These are phyloP conservation scores for Ceratobasidium papillatum DNA, from an alignment of 1,284 basidiomycete genomes.

Conservation along the genomic window DNA sequence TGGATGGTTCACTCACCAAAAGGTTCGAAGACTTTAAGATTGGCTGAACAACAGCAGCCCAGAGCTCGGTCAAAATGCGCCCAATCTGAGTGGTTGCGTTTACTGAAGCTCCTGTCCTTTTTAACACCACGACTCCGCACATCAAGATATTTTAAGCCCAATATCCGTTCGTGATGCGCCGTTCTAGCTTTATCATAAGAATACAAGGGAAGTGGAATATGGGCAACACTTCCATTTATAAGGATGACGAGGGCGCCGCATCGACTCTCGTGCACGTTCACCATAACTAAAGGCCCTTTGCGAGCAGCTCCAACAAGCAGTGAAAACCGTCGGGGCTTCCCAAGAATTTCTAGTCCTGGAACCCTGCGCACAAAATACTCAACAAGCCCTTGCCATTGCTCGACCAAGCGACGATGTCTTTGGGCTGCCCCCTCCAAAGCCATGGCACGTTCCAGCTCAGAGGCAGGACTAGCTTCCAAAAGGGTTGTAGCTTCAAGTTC, in stretches of 20 bases:
- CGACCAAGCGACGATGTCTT: background rate
- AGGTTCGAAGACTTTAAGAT: background rate
- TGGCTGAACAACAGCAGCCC: background rate
- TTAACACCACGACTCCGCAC: background rate
- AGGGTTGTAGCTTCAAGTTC: background rate
- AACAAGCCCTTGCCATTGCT: background rate
- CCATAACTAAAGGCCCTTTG: background rate
- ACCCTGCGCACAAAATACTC: background rate
- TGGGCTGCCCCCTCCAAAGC: background rate
- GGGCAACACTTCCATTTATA: background rate
- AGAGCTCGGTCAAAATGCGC: slow-evolving; percentile 2
- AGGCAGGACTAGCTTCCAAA: background rate
- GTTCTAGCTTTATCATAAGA: background rate
- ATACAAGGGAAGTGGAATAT: background rate
- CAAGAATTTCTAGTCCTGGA: background rate
- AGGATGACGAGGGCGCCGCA: background rate
- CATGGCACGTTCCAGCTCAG: background rate
- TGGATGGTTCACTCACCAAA: background rate
- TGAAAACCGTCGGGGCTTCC: background rate
- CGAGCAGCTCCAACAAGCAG: background rate
- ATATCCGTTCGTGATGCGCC: background rate
- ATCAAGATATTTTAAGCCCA: background rate
- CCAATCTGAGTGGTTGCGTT: background rate
- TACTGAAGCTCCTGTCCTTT: background rate
- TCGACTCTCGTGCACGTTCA: background rate